Conservation (phyloP, 2,329 filamentous ascomycete species). For the Davidsoniella eucalypti region DNA sequence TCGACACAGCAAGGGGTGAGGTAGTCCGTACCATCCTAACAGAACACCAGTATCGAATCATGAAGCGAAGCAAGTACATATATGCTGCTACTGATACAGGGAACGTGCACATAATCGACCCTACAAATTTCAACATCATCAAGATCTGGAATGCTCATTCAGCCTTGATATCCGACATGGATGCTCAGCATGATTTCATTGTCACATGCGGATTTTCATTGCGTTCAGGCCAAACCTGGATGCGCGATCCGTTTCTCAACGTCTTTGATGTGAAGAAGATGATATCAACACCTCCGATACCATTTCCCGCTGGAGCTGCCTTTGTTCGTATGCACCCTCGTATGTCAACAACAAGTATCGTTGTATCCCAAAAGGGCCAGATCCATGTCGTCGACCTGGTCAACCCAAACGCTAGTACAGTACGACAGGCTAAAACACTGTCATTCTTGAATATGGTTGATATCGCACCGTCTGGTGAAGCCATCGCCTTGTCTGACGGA, state of each 20-base stretch:
- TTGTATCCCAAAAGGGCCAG: constrained; percentile 80
- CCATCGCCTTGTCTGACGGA: constrained; percentile 62
- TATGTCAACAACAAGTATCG: constrained; percentile 86
- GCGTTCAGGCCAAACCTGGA: constrained; percentile 53
- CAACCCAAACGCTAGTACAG: constrained; percentile 76
- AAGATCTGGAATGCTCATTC: constrained; percentile 86
- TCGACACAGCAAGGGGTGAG: constrained; percentile 53
- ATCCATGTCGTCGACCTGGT: constrained; percentile 92
- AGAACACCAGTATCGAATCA: constrained; percentile 67
- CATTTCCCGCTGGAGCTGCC: constrained; percentile 80
- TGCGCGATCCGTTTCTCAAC: constrained; percentile 84
- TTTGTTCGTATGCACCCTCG: constrained; percentile 94
- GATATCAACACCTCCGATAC: constrained; percentile 73
- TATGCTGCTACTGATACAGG: constrained; percentile 79
- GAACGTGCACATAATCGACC: constrained; percentile 71
- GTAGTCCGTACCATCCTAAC: constrained; percentile 55
- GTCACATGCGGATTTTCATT: constrained; percentile 90
- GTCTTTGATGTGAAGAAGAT: constrained; percentile 92
- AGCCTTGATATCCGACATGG: constrained; percentile 87
- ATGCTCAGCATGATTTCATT: constrained; percentile 85
- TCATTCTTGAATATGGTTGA: constrained; percentile 65
- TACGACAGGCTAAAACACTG: constrained; percentile 66
- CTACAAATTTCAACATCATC: constrained; percentile 57
- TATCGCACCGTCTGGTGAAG: constrained; percentile 75
- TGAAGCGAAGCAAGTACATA: constrained; percentile 81